Evolutionary conservation across 257 asterid genomes (phyloP), one percentile per base, ranked within the genome.

Genomic region (Phtheirospermum japonicum): DNA sequence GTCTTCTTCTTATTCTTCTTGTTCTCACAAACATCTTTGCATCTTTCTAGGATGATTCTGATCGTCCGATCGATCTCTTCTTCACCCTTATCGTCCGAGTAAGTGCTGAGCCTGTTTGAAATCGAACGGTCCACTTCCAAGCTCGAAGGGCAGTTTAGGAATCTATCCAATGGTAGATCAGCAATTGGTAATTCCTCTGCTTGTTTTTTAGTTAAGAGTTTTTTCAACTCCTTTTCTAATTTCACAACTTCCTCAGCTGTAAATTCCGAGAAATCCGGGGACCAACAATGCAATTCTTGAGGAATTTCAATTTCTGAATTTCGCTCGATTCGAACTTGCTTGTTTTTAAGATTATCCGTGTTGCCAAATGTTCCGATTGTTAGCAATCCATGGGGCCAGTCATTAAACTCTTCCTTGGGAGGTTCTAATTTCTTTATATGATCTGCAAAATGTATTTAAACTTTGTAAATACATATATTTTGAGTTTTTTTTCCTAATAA

Each of bases 141-240:
- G 76, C 96, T 91, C 4, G 98, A 91, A 30, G 98, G 96, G 75
- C 98, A 91, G 67, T 88, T 91, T 2, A 91, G 87, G 80, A 91
- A 91, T 75, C 94, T 82, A 31, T 91, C 95, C 77, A 91, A 66
- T 0, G 96, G 98, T 2, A 91, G 77, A 70, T 82, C 82, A 28
- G 68, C 77, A 26, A 46, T 12, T 74, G 13, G 43, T 48, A 13
- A 71, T 20, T 43, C 9, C 28, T 76, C 4, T n/a, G 70, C 73
- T 3, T 80, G 78, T 70, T 88, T 91, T 64, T 77, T 65, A 2
- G 83, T 76, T 30, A 91, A 51, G 14, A 91, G 89, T 48, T 79
- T 85, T 18, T 60, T 85, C 32, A 91, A 54, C 66, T 81, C 95
- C 60, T 84, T 85, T 14, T 84, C 86, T 31, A 91, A 49, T 62